Conservation (phyloP, 1,139 yeast species). For the Yamadazyma membranifaciens region DNA sequence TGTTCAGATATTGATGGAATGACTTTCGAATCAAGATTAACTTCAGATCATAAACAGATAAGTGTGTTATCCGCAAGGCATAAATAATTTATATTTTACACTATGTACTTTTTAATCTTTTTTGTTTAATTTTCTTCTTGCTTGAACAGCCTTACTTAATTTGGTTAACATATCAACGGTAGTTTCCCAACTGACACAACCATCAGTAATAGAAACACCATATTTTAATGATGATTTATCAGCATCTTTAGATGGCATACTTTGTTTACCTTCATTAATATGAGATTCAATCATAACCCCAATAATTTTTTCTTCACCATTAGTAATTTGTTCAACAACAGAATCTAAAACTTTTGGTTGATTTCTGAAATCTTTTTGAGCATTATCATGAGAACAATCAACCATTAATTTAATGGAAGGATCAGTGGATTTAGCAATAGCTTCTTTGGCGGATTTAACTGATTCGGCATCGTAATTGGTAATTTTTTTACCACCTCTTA, state of each 20-base stretch:
- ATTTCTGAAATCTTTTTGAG: slow-evolving; percentile 88
- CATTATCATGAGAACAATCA: slow-evolving; percentile 97
- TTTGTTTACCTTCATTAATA: slow-evolving; percentile 89
- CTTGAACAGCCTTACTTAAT: slow-evolving; percentile 77
- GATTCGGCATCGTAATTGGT: slow-evolving; percentile 86
- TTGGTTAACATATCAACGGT: slow-evolving; percentile 78
- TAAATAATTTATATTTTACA: slow-evolving; percentile 2
- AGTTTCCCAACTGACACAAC: slow-evolving; percentile 90
- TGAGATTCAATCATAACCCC: slow-evolving; percentile 98
- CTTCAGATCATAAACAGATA: too few species aligned
- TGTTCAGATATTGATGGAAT: too few species aligned
- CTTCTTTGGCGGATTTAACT: slow-evolving; percentile 70
- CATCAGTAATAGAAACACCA: slow-evolving; percentile 97
- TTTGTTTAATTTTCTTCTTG: slow-evolving; percentile 54
- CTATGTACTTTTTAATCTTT: slow-evolving; percentile 3
- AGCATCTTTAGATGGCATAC: slow-evolving; percentile 60
- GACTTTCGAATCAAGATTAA: not conserved
- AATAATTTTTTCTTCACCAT: slow-evolving; percentile 75
- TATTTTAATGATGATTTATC: slow-evolving; percentile 74
- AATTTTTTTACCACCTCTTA: slow-evolving; percentile 94
- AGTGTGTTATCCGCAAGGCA: not conserved
- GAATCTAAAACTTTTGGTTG: slow-evolving; percentile 84
- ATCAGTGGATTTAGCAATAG: slow-evolving; percentile 41
- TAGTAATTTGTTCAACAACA: slow-evolving; percentile 78
- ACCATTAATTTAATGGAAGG: slow-evolving; percentile 65